phyloP scores from a whole-genome alignment of 345 rosid genomes.

The Camelina laxa region DNA sequence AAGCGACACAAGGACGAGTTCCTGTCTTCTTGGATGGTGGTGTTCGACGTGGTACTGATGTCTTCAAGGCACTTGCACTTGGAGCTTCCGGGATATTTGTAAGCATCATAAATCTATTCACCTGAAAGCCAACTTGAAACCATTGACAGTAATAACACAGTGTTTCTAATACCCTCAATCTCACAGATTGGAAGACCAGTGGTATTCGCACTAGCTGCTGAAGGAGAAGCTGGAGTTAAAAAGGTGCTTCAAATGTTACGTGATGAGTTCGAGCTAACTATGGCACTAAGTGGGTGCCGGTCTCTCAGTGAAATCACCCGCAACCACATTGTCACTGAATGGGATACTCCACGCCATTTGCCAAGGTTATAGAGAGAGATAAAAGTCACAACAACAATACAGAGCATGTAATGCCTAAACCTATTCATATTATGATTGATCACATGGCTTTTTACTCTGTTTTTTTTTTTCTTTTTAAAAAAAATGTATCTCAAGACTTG shows the following conservation, averaged over 20 bases:
- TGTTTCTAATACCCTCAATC: not conserved
- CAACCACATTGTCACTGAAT: constrained; percentile 67
- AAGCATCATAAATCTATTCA: constrained; percentile 40
- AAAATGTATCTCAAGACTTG: constrained; percentile 23
- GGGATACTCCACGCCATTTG: constrained; percentile 59
- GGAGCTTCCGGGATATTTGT: constrained; percentile 96
- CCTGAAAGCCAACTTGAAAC: not conserved
- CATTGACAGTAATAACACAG: not conserved
- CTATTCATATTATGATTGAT: constrained; percentile 29
- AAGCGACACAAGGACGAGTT: constrained; percentile 80
- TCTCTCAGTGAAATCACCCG: constrained; percentile 87
- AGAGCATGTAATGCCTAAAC: constrained; percentile 27
- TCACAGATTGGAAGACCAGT: constrained; percentile 96
- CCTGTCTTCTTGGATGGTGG: constrained; percentile 97
- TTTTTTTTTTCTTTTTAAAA: not conserved
- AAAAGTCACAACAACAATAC: constrained; percentile 15
- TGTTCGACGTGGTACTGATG: constrained; percentile 94
- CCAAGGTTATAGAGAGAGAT: constrained; percentile 51
- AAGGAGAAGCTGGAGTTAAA: constrained; percentile 80
- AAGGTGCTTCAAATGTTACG: constrained; percentile 84
- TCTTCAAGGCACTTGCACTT: constrained; percentile 89
- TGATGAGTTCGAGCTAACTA: constrained; percentile 87
- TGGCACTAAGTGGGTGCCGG: constrained; percentile 89
- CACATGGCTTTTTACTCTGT: constrained; percentile 14
- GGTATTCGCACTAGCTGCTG: constrained; percentile 82